Conservation (phyloP, 306 rosid species). For the Rosa chinensis region DNA sequence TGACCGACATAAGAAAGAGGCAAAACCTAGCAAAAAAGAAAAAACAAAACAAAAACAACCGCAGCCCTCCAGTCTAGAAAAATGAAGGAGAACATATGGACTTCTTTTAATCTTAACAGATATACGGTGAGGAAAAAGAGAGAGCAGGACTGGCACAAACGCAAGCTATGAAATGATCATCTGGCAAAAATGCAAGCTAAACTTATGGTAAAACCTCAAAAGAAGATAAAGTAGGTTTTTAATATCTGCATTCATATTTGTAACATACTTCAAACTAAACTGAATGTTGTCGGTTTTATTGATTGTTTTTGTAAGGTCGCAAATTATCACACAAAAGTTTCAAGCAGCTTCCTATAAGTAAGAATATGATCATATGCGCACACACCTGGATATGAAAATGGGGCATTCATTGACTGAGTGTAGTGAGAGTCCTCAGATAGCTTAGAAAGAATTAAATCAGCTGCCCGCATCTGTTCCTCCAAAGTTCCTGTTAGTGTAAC, state of each 20-base stretch:
- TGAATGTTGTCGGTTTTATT: not conserved
- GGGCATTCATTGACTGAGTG: conserved; percentile 84
- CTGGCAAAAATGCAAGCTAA: not conserved
- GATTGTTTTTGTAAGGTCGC: not conserved
- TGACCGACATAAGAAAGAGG: not conserved
- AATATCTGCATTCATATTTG: not conserved
- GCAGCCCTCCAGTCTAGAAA: not conserved
- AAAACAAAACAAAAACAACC: not conserved
- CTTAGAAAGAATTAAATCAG: conserved; percentile 86
- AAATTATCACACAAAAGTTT: not conserved
- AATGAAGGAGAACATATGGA: not conserved
- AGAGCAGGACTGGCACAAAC: not conserved
- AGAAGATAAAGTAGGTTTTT: not conserved
- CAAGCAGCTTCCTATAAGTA: not conserved
- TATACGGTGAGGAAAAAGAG: not conserved
- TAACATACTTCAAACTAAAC: not conserved
- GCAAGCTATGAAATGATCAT: not conserved
- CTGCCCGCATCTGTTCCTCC: conserved; percentile 91
- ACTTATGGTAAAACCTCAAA: not conserved
- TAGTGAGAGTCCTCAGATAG: conserved; percentile 93
- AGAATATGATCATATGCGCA: conserved; percentile 19
- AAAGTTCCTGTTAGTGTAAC: conserved; percentile 88
- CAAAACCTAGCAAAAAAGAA: not conserved
- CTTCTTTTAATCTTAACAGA: not conserved
- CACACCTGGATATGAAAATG: conserved; percentile 94